Base-by-base conservation (phyloP, 805 yeast species). In the Yamadazyma sp. region DNA sequence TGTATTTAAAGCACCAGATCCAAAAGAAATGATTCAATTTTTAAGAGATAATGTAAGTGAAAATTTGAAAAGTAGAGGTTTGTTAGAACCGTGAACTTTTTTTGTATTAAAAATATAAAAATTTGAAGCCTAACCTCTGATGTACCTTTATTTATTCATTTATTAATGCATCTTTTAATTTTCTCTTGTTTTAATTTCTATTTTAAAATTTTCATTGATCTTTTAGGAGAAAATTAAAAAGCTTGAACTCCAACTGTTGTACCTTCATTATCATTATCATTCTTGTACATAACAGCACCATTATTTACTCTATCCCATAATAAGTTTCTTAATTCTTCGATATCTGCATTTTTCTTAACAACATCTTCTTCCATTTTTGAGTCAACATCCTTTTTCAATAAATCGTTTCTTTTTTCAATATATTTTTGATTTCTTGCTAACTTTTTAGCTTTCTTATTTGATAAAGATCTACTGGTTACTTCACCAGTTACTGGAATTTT, bases 1-100 rank as follows among this genome's bases (percentile, higher is more conserved):
- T 32, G 94, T 91, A 11, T 93, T 89, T 68, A 80, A 80, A 40
- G 95, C 97, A 6, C 69, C 73, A 8, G 81, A 82, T 46, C 96
- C 98, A 14, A 66, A 65, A 8, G 83, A 78, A 46, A 83, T 87
- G 47, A 89, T 93, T 47, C 65, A 65, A 33, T 72, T 73, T 49
- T 69, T 89, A 66, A 80, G 87, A 51, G 65, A 57, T 18, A 70
- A 78, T 21, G 96, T 89, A 23, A 59, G 64, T 20, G 58, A 55
- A 5, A 70, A 67, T 43, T 62, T 82, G 50, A 53, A 62, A 38
- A 51, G 60, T 4, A 70, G 56, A 56, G 80, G 79, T n/a, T 26
- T 73, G 17, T 49, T 51, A 28, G 48, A 41, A 8, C n/a, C 9
- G 23, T 11, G 11, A 11, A 11, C 23, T 22, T 11, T 9, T 9